Percentiles rank a stretch among this genome's conserved stretches.
phyloP scores from a whole-genome alignment of 495 filamentous ascomycete species.

The Apiosordaria backusii region DNA sequence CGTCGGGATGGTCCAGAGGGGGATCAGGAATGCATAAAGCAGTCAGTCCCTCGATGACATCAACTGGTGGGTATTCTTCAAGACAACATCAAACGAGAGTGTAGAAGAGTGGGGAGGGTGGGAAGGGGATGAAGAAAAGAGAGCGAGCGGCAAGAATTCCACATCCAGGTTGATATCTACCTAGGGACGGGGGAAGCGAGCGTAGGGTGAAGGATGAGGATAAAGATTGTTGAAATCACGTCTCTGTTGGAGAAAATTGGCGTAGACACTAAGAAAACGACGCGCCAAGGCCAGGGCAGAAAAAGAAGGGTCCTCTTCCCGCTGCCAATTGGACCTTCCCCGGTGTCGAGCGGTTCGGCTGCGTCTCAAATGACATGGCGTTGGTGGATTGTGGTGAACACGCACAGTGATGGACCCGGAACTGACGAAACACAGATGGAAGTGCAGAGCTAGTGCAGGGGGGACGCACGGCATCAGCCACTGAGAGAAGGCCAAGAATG shows the following conservation, averaged over 20 bases:
- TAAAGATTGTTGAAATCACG: neutral
- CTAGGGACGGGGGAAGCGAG: neutral
- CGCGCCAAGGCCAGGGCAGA: neutral
- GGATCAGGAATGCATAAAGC: neutral
- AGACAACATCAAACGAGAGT: constrained; percentile 13
- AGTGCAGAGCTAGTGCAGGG: constrained; percentile 5
- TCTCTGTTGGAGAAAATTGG: neutral
- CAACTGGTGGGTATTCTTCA: constrained; percentile 4
- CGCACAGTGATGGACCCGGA: constrained; percentile 10
- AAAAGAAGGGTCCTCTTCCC: neutral
- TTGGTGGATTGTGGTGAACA: neutral
- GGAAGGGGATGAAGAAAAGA: too few species aligned
- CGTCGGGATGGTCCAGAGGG: neutral
- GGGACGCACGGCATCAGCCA: constrained; percentile 3
- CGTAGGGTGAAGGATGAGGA: neutral
- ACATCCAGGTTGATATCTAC: neutral
- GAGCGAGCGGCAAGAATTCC: neutral
- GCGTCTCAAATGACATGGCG: constrained; percentile 15
- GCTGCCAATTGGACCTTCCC: constrained; percentile 7
- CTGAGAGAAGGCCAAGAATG: neutral
- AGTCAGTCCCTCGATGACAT: constrained; percentile 13
- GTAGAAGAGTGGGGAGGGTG: too few species aligned
- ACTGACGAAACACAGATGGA: constrained; percentile 1
- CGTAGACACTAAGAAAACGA: too few species aligned
- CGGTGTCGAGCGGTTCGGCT: neutral